Percentiles rank a stretch among this genome's conserved stretches.
Conservation (phyloP, 257 asterid genomes). For the Echites panduratus region DNA sequence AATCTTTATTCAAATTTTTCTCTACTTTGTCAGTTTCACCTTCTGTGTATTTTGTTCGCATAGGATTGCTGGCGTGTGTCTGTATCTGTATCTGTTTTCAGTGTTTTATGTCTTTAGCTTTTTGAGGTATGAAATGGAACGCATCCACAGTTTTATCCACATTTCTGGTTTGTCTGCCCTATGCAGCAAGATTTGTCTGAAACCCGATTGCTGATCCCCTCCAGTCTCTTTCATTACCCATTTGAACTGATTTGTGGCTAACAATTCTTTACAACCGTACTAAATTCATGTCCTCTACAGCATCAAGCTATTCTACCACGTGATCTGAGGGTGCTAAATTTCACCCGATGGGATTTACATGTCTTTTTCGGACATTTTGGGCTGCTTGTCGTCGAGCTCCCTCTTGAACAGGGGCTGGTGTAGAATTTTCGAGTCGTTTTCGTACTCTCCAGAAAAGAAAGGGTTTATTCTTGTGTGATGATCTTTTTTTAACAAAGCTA, state of each 20-base stretch:
- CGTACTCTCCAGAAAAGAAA: too few species aligned
- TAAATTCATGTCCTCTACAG: too few species aligned
- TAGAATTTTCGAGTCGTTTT: too few species aligned
- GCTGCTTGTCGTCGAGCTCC: too few species aligned
- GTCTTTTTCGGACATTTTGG: too few species aligned
- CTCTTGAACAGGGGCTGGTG: too few species aligned
- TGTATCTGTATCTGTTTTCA: background rate
- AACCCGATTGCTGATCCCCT: background rate
- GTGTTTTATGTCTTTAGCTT: background rate
- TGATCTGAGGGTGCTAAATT: too few species aligned
- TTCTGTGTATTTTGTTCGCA: too few species aligned
- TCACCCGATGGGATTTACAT: too few species aligned
- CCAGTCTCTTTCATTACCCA: background rate
- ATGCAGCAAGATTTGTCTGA: background rate
- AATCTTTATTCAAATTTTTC: background rate
- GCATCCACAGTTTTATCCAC: background rate
- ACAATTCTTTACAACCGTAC: background rate
- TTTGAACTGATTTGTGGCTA: background rate
- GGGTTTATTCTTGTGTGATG: too few species aligned
- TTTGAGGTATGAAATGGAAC: background rate
- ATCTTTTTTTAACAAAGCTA: too few species aligned
- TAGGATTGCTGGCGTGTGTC: background rate
- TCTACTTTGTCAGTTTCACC: background rate
- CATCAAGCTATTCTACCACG: too few species aligned
- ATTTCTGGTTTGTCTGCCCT: background rate